Percentiles rank a stretch among this genome's conserved stretches.
Conservation (phyloP, 2,329 filamentous ascomycete genomes). For the Talaromyces sp. region DNA sequence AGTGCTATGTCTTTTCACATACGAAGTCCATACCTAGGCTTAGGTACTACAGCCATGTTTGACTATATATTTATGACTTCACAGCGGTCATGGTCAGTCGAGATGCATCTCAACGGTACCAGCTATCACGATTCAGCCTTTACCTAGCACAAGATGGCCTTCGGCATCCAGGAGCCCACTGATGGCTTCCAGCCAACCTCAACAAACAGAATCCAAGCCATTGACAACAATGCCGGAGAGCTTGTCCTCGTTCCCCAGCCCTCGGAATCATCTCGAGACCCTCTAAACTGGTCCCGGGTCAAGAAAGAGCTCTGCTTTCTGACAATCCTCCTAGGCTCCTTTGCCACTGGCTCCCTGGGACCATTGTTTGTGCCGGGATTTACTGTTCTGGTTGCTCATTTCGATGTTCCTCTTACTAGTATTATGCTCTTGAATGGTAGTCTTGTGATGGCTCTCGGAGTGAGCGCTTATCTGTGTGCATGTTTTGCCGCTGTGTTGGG, state of each 20-base stretch:
- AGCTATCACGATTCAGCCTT: not conserved
- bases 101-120: not conserved
- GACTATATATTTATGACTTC: not conserved
- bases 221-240: not conserved
- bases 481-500: slow-evolving; percentile 1
- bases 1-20: not conserved
- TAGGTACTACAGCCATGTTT: not conserved
- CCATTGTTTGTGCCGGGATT: not conserved
- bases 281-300: not conserved
- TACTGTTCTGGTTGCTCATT: not conserved
- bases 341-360: not conserved
- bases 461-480: slow-evolving; percentile 1
- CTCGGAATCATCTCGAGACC: not conserved
- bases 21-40: not conserved
- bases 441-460: slow-evolving; percentile 5
- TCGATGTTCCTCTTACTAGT: not conserved
- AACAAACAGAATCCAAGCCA: not conserved
- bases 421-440: not conserved
- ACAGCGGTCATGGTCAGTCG: not conserved
- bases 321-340: not conserved
- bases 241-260: not conserved
- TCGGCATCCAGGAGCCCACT: not conserved
- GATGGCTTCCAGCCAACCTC: not conserved
- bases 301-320: not conserved
- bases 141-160: not conserved